These are phyloP conservation scores for Mucor ambiguus DNA, from an alignment of 371 early-diverging fungal genomes.

Conservation along the genomic window DNA sequence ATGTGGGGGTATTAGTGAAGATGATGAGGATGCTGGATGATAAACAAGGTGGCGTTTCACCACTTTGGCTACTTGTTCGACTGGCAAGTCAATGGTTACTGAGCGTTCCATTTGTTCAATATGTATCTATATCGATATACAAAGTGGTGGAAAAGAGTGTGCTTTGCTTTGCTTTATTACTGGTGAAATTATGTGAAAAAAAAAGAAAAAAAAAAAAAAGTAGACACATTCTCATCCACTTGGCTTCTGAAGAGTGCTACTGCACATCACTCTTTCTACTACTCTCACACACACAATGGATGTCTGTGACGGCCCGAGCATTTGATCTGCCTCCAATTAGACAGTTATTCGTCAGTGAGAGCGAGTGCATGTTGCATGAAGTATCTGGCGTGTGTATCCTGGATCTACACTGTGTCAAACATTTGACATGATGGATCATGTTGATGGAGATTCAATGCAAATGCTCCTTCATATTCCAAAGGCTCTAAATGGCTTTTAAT, in stretches of 20 bases:
- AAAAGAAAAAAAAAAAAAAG: not conserved
- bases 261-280: not conserved
- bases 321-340: not conserved
- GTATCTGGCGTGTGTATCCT: not conserved
- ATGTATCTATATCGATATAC: not conserved
- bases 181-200: not conserved
- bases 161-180: too few relatives aligned
- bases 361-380: too few relatives aligned
- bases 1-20: constrained; percentile 30
- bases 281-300: not conserved
- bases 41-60: constrained; percentile 72
- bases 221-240: not conserved
- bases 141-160: not conserved
- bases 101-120: constrained; percentile 41
- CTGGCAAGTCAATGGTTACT: constrained; percentile 60
- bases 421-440: too few relatives aligned
- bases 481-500: too few relatives aligned
- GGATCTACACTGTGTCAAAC: too few relatives aligned
- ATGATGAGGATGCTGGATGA: constrained; percentile 44
- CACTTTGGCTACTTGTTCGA: constrained; percentile 72
- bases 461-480: too few relatives aligned
- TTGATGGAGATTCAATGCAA: too few relatives aligned
- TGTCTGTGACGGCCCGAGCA: not conserved
- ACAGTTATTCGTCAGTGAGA: too few relatives aligned
- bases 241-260: not conserved